A percentile compares a stretch with the other conserved stretches of the same genome.
These are phyloP conservation scores for Boletus bicolor DNA, from an alignment of 768 basidiomycete genomes.

Conservation along the genomic window DNA sequence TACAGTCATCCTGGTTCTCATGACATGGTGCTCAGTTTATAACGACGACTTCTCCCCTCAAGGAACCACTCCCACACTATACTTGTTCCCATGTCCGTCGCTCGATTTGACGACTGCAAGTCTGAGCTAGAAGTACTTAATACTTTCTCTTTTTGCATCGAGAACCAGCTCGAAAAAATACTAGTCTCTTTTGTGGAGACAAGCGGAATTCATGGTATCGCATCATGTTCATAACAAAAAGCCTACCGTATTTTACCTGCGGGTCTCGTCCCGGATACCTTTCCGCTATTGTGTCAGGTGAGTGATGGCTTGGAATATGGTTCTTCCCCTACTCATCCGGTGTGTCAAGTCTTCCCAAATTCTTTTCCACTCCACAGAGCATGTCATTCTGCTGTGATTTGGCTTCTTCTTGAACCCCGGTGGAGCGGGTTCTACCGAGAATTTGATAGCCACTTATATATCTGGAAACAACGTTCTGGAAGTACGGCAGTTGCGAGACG, in stretches of 20 bases:
- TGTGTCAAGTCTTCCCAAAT: neutral
- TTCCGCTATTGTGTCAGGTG: slow-evolving; percentile 6
- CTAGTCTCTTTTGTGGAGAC: slow-evolving; percentile 9
- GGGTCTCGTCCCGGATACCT: neutral
- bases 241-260: neutral
- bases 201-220: neutral
- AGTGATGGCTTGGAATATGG: neutral
- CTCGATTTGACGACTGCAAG: neutral
- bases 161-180: neutral
- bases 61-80: neutral
- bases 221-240: neutral
- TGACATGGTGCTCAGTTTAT: too few relatives aligned
- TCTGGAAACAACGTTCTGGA: neutral
- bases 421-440: slow-evolving; percentile 1
- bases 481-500: neutral
- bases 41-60: neutral
- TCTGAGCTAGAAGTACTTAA: neutral
- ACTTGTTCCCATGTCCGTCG: neutral
- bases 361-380: neutral
- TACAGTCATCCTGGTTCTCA: too few relatives aligned
- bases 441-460: slow-evolving; percentile 7
- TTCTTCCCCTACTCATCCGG: neutral
- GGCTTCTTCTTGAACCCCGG: slow-evolving; percentile 3
- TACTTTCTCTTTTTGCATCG: neutral
- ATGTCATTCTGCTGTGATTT: neutral